Percentiles rank a stretch among this genome's conserved stretches.
phyloP scores from a whole-genome alignment of 176 grass and related monocot species.

The Carex myosuroides region DNA sequence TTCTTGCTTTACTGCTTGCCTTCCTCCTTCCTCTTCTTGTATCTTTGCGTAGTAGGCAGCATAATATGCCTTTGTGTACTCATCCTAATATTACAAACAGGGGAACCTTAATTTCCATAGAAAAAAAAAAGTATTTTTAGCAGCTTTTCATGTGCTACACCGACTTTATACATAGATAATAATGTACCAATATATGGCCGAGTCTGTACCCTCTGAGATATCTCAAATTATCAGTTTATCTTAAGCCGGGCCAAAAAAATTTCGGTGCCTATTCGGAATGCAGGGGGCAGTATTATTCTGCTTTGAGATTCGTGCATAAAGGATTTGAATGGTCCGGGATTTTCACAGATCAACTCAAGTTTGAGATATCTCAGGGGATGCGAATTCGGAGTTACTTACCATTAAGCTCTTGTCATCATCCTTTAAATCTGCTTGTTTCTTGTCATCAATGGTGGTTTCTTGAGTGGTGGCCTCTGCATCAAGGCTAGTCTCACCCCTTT shows the following conservation, averaged over 20 bases:
- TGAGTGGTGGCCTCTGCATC: slow-evolving; percentile 22
- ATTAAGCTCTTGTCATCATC: slow-evolving; percentile 60
- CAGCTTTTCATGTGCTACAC: neutral
- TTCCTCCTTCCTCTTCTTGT: slow-evolving; percentile 40
- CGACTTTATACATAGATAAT: neutral
- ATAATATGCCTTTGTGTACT: slow-evolving; percentile 84
- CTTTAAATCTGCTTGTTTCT: slow-evolving; percentile 50
- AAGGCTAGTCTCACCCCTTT: slow-evolving; percentile 58
- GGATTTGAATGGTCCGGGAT: too few species aligned
- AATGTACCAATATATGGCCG: neutral
- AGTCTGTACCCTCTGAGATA: too few species aligned
- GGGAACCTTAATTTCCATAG: neutral
- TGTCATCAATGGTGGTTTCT: slow-evolving; percentile 36
- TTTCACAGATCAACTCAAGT: too few species aligned
- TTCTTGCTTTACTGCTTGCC: slow-evolving; percentile 41
- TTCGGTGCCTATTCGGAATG: too few species aligned
- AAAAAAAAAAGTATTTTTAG: neutral
- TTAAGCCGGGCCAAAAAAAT: too few species aligned
- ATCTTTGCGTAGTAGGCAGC: slow-evolving; percentile 56
- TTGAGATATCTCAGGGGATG: too few species aligned
- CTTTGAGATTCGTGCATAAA: too few species aligned
- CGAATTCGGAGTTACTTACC: slow-evolving; percentile 26
- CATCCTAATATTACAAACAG: slow-evolving; percentile 45
- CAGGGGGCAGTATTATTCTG: too few species aligned
- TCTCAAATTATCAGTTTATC: too few species aligned